Evolutionary conservation across 2,329 filamentous ascomycete genomes (phyloP).

Genomic region (Aspergillus ruber): DNA sequence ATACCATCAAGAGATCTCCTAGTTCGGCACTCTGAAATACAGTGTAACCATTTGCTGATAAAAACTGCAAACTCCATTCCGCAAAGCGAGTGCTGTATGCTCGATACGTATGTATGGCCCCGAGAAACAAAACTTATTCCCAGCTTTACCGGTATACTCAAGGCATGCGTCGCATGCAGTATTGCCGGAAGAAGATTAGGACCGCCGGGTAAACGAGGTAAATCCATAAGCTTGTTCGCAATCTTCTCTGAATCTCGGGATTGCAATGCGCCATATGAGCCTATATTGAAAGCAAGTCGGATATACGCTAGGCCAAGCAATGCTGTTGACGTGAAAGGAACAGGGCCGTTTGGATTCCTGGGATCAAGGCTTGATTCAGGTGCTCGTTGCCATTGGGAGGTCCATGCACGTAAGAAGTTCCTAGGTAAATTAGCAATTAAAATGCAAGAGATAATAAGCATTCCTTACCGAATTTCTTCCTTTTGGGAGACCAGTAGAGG

Average conservation of each 20-base stretch:
- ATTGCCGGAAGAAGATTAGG: conserved; percentile 55
- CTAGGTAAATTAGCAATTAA: conserved; percentile 23
- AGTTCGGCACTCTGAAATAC: conserved; percentile 1
- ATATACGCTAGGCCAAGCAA: conserved; percentile 53
- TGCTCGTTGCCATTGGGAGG: conserved; percentile 34
- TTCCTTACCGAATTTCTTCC: not conserved
- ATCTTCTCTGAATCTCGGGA: conserved; percentile 54
- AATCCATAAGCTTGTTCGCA: conserved; percentile 24
- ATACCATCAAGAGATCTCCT: not conserved
- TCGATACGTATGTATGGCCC: conserved; percentile 17
- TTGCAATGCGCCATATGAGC: conserved; percentile 47
- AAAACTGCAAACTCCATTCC: conserved; percentile 20
- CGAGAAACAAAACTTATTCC: conserved; percentile 16
- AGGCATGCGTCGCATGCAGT: conserved; percentile 60
- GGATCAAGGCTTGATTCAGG: conserved; percentile 34
- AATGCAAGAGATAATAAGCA: not conserved
- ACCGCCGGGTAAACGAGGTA: conserved; percentile 48
- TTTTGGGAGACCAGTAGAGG: not conserved
- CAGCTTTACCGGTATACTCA: conserved; percentile 47
- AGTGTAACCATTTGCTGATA: conserved; percentile 17
- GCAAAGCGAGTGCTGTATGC: conserved; percentile 19
- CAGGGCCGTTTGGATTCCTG: conserved; percentile 45
- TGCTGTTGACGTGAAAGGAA: conserved; percentile 60
- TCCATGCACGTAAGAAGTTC: conserved; percentile 38
- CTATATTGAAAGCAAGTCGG: conserved; percentile 30